These are phyloP conservation scores for Gentiana macrophylla DNA, from an alignment of 257 asterid genomes.

Conservation along the genomic window DNA sequence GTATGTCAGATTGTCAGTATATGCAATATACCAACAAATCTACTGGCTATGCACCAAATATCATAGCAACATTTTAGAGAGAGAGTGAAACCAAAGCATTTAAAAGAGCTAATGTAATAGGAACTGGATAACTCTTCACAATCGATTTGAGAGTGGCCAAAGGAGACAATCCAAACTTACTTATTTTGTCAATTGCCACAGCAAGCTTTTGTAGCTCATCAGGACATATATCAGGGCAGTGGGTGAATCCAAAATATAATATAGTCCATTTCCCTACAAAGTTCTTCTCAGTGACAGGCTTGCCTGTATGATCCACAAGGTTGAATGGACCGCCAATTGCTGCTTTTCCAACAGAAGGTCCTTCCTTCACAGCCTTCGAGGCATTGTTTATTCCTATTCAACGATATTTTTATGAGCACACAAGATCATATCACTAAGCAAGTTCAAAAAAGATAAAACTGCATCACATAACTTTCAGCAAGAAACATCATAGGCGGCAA, in stretches of 20 bases:
- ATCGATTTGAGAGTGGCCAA: neutral
- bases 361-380: slow-evolving; percentile 53
- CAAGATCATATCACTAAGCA: neutral
- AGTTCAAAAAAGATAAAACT: neutral
- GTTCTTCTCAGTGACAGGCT: slow-evolving; percentile 61
- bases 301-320: slow-evolving; percentile 83
- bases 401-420: neutral
- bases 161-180: slow-evolving; percentile 30
- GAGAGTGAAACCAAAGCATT: too few relatives aligned
- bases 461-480: neutral
- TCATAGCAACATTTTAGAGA: too few relatives aligned
- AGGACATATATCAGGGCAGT: slow-evolving; percentile 98
- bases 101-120: too few relatives aligned
- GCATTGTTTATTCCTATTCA: slow-evolving; percentile 53
- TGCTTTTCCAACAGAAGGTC: slow-evolving; percentile 84
- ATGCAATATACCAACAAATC: too few relatives aligned
- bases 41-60: too few relatives aligned
- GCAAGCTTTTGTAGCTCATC: slow-evolving; percentile 87
- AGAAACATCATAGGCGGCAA: too few relatives aligned
- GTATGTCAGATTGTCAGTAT: too few relatives aligned
- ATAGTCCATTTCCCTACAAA: slow-evolving; percentile 82
- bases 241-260: slow-evolving; percentile 88
- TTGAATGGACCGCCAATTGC: slow-evolving; percentile 89
- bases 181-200: slow-evolving; percentile 76
- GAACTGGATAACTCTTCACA: too few relatives aligned